These are phyloP conservation scores for Cordyceps cicadae DNA, from an alignment of 2,329 filamentous ascomycete genomes.

Conservation along the genomic window DNA sequence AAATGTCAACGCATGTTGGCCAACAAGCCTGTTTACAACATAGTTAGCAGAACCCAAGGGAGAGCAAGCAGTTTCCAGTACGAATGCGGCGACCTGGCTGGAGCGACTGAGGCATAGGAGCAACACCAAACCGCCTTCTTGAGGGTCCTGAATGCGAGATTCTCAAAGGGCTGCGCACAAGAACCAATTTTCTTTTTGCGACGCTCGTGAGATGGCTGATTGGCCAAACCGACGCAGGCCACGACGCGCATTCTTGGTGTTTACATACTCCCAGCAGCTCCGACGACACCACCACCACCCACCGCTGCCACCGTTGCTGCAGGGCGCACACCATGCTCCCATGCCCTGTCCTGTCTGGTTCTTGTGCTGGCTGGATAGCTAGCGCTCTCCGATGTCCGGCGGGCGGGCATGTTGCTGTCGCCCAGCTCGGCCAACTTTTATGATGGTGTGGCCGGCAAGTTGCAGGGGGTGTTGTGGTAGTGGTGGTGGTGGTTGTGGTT, in stretches of 20 bases:
- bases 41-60: too few relatives aligned
- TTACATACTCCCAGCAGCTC: background rate
- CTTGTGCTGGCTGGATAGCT: background rate
- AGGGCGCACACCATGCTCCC: background rate
- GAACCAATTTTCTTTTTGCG: background rate
- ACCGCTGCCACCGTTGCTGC: constrained; percentile 7
- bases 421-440: constrained; percentile 6
- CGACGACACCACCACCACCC: background rate
- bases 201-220: background rate
- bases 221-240: background rate
- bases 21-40: too few relatives aligned
- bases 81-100: background rate
- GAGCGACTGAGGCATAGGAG: background rate
- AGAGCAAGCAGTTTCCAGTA: background rate
- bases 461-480: background rate
- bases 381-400: constrained; percentile 1
- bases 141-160: background rate
- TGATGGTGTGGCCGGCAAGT: background rate
- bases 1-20: background rate
- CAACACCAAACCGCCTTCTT: background rate
- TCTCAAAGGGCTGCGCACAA: background rate
- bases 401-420: constrained; percentile 1
- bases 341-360: background rate
- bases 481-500: background rate
- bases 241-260: background rate